A percentile compares a stretch with the other conserved stretches of the same genome.
phyloP scores from a whole-genome alignment of 257 asterid genomes.

The Ajuga chamaepitys region DNA sequence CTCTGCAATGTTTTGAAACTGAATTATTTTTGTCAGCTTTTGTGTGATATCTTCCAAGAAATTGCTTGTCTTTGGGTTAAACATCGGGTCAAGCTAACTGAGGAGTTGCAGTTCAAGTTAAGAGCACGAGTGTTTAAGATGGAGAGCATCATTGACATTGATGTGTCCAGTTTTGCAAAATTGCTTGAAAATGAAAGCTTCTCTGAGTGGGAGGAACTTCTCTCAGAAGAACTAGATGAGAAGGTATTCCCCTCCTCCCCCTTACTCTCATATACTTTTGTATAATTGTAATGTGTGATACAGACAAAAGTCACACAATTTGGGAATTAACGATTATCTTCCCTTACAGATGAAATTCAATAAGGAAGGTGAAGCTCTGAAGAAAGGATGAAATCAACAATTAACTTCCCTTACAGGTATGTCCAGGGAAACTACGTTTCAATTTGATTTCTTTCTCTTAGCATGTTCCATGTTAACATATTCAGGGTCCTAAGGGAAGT shows the following conservation, averaged over 20 bases:
- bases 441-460: constrained; percentile 4
- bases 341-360: constrained; percentile 32
- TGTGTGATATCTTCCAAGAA: constrained; percentile 57
- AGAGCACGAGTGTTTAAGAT: constrained; percentile 67
- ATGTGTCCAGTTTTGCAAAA: constrained; percentile 52
- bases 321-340: background rate
- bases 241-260: constrained; percentile 30
- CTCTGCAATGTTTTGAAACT: no score
- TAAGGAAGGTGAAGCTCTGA: constrained; percentile 39
- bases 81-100: constrained; percentile 41
- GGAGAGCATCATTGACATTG: constrained; percentile 65
- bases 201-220: constrained; percentile 71
- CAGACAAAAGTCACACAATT: no score
- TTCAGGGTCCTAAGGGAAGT: no score
- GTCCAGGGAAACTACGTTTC: background rate
- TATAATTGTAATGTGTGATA: background rate
- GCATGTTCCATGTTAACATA: no score
- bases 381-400: constrained; percentile 60
- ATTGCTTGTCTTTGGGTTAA: constrained; percentile 68
- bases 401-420: constrained; percentile 66
- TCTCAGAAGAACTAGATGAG: constrained; percentile 52
- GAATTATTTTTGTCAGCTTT: constrained; percentile 32
- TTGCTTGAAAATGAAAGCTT: constrained; percentile 49
- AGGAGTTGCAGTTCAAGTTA: constrained; percentile 64
- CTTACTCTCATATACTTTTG: background rate